phyloP scores from a whole-genome alignment of 2,329 filamentous ascomycete genomes.

The Chaetoscypha palmicola region DNA sequence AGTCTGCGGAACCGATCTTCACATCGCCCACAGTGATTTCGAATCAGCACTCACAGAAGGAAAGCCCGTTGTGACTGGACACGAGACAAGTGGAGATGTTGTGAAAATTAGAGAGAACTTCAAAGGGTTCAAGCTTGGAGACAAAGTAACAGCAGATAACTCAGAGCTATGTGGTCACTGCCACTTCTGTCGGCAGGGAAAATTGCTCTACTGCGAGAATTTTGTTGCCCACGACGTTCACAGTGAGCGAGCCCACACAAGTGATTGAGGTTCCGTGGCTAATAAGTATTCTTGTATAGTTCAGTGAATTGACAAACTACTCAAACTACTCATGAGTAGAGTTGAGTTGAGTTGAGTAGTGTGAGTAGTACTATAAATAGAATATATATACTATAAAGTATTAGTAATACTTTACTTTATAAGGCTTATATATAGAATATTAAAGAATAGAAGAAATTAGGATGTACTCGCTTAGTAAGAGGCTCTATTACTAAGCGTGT shows the following conservation, averaged over 20 bases:
- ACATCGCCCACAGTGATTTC: slow-evolving; percentile 17
- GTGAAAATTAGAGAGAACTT: slow-evolving; percentile 18
- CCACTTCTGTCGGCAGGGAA: slow-evolving; percentile 18
- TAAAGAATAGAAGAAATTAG: no score
- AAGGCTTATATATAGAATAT: no score
- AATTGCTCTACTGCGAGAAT: slow-evolving; percentile 17
- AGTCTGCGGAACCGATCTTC: slow-evolving; percentile 16
- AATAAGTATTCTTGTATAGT: not conserved
- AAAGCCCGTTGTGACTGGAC: slow-evolving; percentile 15
- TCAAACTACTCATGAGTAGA: no score
- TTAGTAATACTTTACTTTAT: no score
- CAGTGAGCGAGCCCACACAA: slow-evolving; percentile 7
- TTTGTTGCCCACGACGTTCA: slow-evolving; percentile 17
- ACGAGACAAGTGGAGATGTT: slow-evolving; percentile 17
- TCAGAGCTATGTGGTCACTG: slow-evolving; percentile 17
- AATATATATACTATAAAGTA: no score
- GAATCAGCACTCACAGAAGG: slow-evolving; percentile 13
- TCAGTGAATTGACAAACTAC: no score
- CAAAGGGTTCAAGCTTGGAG: slow-evolving; percentile 16
- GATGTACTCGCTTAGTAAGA: no score
- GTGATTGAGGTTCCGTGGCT: not conserved
- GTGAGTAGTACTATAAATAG: no score
- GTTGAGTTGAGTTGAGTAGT: slow-evolving; percentile 14
- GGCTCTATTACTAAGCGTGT: no score
- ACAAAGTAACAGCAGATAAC: slow-evolving; percentile 18